These are phyloP conservation scores for Naegleria lovaniensis DNA, from an alignment of 208 protist species.

Conservation along the genomic window DNA sequence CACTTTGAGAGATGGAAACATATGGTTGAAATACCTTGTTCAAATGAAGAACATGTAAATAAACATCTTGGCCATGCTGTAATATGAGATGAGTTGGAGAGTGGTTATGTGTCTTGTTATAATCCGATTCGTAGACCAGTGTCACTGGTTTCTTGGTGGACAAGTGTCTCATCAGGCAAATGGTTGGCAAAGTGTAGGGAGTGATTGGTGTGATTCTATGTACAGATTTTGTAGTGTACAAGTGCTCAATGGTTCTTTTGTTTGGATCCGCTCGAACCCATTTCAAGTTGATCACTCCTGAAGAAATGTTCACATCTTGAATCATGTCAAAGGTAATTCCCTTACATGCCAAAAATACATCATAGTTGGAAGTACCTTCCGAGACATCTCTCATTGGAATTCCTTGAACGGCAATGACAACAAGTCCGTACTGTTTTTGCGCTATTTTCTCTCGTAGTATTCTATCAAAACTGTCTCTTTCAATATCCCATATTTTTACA, in stretches of 20 bases:
- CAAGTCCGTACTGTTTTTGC: not conserved
- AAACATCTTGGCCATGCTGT: conserved; percentile 11
- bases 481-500: not conserved
- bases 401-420: not conserved
- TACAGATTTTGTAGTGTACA: conserved; percentile 1
- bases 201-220: not conserved
- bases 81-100: not conserved
- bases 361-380: not conserved
- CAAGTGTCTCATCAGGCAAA: conserved; percentile 24
- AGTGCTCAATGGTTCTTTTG: not conserved
- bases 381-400: conserved; percentile 21
- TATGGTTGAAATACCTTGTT: not conserved
- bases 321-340: not conserved
- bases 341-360: conserved; percentile 14
- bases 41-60: conserved; percentile 3
- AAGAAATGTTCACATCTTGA: not conserved
- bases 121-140: not conserved
- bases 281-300: not conserved
- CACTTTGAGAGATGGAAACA: not conserved
- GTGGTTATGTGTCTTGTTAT: not conserved
- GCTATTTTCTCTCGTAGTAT: not conserved
- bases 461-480: not conserved
- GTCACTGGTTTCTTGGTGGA: not conserved
- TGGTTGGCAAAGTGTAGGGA: not conserved
- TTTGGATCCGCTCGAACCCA: conserved; percentile 15